A percentile compares a stretch with the other conserved stretches of the same genome.
Conservation (phyloP, 352 stramenopile species). For the Pythium grandisporangium region DNA sequence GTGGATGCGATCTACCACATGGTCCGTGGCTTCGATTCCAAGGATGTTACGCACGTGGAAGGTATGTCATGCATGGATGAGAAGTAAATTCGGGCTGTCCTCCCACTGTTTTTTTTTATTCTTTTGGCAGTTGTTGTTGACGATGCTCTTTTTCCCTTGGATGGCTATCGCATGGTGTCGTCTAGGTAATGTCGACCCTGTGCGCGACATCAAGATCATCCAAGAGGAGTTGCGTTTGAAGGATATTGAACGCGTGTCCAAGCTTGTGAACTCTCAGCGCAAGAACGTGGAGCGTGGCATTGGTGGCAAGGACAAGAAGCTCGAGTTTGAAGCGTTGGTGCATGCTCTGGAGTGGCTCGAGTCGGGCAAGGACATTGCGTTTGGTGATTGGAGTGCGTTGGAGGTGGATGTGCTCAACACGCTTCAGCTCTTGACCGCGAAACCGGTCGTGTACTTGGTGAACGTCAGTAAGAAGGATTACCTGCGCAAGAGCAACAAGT, state of each 20-base stretch:
- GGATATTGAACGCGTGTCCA: conserved; percentile 89
- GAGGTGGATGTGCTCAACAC: conserved; percentile 90
- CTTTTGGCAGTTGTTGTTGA: too few species aligned
- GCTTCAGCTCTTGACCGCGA: conserved; percentile 90
- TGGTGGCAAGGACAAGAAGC: conserved; percentile 94
- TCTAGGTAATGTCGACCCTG: conserved; percentile 97
- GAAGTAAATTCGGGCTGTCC: too few species aligned
- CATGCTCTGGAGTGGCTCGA: conserved; percentile 81
- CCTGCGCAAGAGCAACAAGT: conserved; percentile 97
- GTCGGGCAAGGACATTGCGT: conserved; percentile 85
- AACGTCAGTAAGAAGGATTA: conserved; percentile 99
- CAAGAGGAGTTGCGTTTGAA: conserved; percentile 97
- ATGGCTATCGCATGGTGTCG: too few species aligned
- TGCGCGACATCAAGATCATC: conserved; percentile 99
- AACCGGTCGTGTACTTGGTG: conserved; percentile 97
- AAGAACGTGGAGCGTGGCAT: conserved; percentile 86
- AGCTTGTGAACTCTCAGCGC: conserved; percentile 62
- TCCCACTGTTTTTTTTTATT: too few species aligned
- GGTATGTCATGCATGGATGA: too few species aligned
- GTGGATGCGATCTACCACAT: conserved; percentile 99
- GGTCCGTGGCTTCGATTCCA: conserved; percentile 96
- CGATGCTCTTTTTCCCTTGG: too few species aligned
- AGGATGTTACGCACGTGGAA: conserved; percentile 99
- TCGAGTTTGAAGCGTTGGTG: conserved; percentile 84
- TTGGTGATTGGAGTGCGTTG: conserved; percentile 82